Evolutionary conservation across 805 yeast genomes (phyloP).

Genomic region (Kuraishia floccosa): DNA sequence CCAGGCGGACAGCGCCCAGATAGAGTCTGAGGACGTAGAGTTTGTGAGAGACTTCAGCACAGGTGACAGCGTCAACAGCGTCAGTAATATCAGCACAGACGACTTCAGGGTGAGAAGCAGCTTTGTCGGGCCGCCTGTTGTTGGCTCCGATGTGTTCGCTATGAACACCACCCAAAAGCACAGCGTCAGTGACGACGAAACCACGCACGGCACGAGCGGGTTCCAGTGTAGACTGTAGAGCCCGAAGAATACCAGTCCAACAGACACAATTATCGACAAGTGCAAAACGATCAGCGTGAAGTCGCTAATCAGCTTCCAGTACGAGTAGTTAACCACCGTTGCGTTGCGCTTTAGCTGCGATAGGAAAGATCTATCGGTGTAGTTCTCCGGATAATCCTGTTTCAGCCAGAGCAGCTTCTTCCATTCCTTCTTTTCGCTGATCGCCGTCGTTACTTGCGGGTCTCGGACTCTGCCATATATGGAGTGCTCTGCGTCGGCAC

Average conservation of each 20-base stretch:
- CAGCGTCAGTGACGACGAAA: constrained; percentile 21
- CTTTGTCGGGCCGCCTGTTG: constrained; percentile 2
- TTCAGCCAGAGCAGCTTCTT: constrained; percentile 72
- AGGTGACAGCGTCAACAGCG: constrained; percentile 74
- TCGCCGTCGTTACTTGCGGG: too few relatives aligned
- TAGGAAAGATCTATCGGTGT: constrained; percentile 74
- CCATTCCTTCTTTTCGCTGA: constrained; percentile 48
- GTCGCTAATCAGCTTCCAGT: constrained; percentile 54
- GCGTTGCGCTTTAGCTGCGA: constrained; percentile 69
- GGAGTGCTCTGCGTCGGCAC: too few relatives aligned
- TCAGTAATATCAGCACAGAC: constrained; percentile 53
- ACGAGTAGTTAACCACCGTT: constrained; percentile 59
- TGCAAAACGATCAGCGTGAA: constrained; percentile 60
- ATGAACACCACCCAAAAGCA: constrained; percentile 22
- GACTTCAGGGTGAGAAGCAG: constrained; percentile 40
- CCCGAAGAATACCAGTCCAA: constrained; percentile 59
- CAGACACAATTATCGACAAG: constrained; percentile 49
- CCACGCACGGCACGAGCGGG: constrained; percentile 28
- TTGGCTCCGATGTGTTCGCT: constrained; percentile 8
- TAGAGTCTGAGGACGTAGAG: constrained; percentile 87
- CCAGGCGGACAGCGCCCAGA: constrained; percentile 87
- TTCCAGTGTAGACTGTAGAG: constrained; percentile 39
- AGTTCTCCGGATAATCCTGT: constrained; percentile 87
- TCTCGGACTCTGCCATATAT: too few relatives aligned
- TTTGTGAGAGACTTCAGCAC: constrained; percentile 79